phyloP scores from a whole-genome alignment of 192 early-diverging fungal genomes.

The Gaertneriomyces semiglobifer region DNA sequence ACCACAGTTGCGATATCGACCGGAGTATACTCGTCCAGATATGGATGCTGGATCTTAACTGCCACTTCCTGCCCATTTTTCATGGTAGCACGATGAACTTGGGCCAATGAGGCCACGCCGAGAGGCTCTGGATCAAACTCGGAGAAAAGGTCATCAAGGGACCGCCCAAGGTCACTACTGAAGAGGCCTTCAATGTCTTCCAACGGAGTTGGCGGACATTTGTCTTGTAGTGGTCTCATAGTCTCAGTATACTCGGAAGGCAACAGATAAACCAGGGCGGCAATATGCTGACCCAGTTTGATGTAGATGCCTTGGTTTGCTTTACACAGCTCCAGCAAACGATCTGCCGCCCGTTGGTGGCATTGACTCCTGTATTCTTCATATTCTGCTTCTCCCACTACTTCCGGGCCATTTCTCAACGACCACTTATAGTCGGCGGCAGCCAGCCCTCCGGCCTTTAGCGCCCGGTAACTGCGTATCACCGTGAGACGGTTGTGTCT shows the following conservation, averaged over 20 bases:
- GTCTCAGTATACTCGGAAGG: constrained; percentile 88
- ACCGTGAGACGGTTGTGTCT: constrained; percentile 22
- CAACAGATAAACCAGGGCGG: constrained; percentile 78
- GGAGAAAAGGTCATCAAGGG: constrained; percentile 66
- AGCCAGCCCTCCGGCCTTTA: constrained; percentile 37
- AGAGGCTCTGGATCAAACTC: constrained; percentile 79
- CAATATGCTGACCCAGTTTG: constrained; percentile 84
- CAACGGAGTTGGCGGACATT: constrained; percentile 70
- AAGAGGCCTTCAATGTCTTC: constrained; percentile 70
- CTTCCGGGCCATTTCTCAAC: constrained; percentile 30
- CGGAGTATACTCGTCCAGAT: constrained; percentile 68
- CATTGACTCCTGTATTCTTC: constrained; percentile 45
- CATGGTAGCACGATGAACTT: constrained; percentile 82
- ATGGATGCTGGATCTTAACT: constrained; percentile 91
- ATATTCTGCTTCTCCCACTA: constrained; percentile 26
- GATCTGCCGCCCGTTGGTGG: constrained; percentile 67
- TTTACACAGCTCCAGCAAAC: constrained; percentile 58
- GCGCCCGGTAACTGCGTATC: constrained; percentile 35
- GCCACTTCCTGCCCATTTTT: constrained; percentile 71
- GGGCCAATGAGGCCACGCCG: constrained; percentile 91
- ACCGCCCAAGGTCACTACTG: constrained; percentile 59
- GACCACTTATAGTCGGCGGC: constrained; percentile 59
- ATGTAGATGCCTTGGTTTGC: constrained; percentile 80
- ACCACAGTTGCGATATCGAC: constrained; percentile 77
- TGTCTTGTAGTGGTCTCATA: constrained; percentile 78